phyloP scores from a whole-genome alignment of 345 rosid genomes.

The Carallia pectinifolia region DNA sequence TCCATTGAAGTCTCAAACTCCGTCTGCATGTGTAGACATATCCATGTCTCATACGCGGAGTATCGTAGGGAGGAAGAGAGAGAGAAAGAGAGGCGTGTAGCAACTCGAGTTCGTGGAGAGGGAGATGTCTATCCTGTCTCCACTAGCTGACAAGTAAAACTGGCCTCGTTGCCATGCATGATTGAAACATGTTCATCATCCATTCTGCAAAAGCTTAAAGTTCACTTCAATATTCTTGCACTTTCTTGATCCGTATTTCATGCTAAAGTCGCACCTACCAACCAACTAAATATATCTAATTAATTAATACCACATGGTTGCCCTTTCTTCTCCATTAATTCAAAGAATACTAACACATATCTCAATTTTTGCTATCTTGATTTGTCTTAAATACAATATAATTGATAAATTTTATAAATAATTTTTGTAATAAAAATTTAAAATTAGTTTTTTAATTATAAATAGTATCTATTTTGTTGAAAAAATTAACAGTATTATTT shows the following conservation, averaged over 20 bases:
- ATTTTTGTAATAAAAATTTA: no score
- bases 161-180: conserved; percentile 38
- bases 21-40: conserved; percentile 31
- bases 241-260: conserved; percentile 21
- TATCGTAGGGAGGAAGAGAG: neutral
- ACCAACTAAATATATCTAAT: no score
- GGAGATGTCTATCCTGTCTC: conserved; percentile 43
- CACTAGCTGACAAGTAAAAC: conserved; percentile 48
- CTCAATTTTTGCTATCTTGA: no score
- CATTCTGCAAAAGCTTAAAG: conserved; percentile 17
- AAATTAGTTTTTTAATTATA: no score
- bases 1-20: neutral
- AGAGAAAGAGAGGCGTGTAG: conserved; percentile 3
- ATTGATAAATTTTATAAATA: no score
- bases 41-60: neutral
- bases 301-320: no score
- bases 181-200: conserved; percentile 41
- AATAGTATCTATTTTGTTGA: no score
- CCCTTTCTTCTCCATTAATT: no score
- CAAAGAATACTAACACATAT: no score
- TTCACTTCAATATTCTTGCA: conserved; percentile 20
- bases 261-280: neutral
- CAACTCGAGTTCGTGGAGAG: conserved; percentile 26
- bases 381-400: no score
- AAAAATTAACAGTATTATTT: no score